Percentiles rank a stretch among this genome's conserved stretches.
Evolutionary conservation across 805 yeast genomes (phyloP).

Genomic region (Candida cerambycidarum): DNA sequence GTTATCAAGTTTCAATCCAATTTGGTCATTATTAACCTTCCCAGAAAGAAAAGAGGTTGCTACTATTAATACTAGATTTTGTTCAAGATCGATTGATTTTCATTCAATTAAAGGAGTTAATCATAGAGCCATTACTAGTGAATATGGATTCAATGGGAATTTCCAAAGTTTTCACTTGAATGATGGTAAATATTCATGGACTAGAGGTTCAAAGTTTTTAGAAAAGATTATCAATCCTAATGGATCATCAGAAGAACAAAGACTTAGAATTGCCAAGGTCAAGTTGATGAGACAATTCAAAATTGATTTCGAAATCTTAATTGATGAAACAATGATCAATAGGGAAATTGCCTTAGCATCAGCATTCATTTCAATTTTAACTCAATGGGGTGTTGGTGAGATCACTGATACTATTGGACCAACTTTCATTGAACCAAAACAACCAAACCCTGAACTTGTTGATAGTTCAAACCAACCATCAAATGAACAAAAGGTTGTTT

Average conservation of each 20-base stretch:
- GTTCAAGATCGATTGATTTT: conserved; percentile 47
- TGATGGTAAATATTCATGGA: conserved; percentile 62
- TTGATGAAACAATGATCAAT: conserved; percentile 50
- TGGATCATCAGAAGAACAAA: conserved; percentile 55
- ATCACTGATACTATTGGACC: conserved; percentile 56
- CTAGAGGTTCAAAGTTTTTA: conserved; percentile 48
- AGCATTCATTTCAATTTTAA: conserved; percentile 59
- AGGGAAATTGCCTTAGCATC: conserved; percentile 58
- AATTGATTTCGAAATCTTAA: conserved; percentile 57
- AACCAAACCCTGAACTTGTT: conserved; percentile 13
- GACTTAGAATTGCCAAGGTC: conserved; percentile 55
- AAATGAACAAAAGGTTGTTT: conserved; percentile 22
- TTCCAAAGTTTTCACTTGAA: conserved; percentile 48
- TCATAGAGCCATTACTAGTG: conserved; percentile 43
- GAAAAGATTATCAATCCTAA: conserved; percentile 52
- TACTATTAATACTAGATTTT: conserved; percentile 50
- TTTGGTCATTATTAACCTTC: conserved; percentile 49
- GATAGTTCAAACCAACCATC: neutral
- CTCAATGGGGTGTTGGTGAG: conserved; percentile 65
- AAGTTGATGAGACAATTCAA: conserved; percentile 57
- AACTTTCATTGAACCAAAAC: conserved; percentile 29
- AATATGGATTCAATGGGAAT: conserved; percentile 21
- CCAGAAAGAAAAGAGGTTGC: conserved; percentile 51
- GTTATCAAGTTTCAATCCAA: conserved; percentile 45
- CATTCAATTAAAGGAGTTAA: conserved; percentile 46